A percentile compares a stretch with the other conserved stretches of the same genome.
Evolutionary conservation across 2,329 filamentous ascomycete genomes (phyloP).

Genomic region (Apiospora phragmitis): DNA sequence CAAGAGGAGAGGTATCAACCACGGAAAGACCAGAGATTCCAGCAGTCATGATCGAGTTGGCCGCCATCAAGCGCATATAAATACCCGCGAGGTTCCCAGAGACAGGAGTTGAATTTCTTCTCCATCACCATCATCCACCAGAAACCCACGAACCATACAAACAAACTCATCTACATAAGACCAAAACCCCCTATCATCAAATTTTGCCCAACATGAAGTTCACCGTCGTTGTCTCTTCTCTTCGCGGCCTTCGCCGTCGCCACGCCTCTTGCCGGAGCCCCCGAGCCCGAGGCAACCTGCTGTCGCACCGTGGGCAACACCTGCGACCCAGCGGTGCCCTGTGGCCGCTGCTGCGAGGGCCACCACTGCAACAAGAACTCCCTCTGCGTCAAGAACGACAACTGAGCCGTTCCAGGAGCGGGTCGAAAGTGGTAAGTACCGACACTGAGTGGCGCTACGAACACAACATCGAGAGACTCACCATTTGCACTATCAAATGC

Average conservation of each 20-base stretch:
- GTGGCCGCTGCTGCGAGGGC: not conserved
- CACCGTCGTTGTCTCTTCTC: not conserved
- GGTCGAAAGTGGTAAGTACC: not conserved
- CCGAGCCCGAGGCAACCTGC: not conserved
- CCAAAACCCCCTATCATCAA: not conserved
- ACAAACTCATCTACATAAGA: not conserved
- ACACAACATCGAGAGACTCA: not conserved
- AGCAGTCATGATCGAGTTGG: not conserved
- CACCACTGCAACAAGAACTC: not conserved
- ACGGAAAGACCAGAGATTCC: not conserved
- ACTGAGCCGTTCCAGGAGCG: not conserved
- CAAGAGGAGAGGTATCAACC: too few relatives aligned
- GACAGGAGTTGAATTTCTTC: not conserved
- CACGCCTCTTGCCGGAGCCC: not conserved
- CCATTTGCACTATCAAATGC: not conserved
- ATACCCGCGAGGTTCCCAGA: not conserved
- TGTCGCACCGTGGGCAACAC: not conserved
- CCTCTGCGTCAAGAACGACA: not conserved
- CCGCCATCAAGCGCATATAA: not conserved
- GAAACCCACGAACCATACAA: not conserved
- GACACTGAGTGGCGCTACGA: too few relatives aligned
- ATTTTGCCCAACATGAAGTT: not conserved
- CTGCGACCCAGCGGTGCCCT: not conserved
- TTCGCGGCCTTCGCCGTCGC: not conserved
- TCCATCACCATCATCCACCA: not conserved